Conservation (phyloP, 2,329 filamentous ascomycete genomes). For the Fonsecaea pedrosoi region DNA sequence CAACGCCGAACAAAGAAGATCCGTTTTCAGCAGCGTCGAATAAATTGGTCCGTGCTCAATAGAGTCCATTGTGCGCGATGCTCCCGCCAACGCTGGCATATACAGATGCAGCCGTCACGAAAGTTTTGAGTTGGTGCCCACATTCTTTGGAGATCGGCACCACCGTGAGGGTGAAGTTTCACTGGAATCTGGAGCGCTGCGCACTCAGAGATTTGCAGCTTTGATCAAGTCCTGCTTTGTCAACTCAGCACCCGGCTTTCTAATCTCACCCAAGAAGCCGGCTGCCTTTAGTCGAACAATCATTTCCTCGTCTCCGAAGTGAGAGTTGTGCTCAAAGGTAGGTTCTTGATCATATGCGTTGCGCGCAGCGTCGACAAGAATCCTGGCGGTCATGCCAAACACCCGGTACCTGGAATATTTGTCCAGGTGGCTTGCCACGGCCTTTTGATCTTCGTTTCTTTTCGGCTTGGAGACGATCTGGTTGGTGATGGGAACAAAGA, state of each 20-base stretch:
- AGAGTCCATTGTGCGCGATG: constrained; percentile 22
- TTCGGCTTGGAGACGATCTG: constrained; percentile 70
- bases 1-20: constrained; percentile 22
- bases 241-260: constrained; percentile 59
- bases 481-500: constrained; percentile 80
- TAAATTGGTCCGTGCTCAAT: neutral
- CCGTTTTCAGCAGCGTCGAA: constrained; percentile 23
- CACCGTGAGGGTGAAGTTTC: neutral
- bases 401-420: constrained; percentile 73
- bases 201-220: constrained; percentile 53
- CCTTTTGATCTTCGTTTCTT: constrained; percentile 52
- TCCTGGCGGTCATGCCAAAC: constrained; percentile 93
- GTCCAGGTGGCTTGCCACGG: constrained; percentile 50
- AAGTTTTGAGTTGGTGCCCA: constrained; percentile 20
- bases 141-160: constrained; percentile 27
- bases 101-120: constrained; percentile 3
- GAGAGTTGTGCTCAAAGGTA: constrained; percentile 76
- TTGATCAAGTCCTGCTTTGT: constrained; percentile 59
- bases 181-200: constrained; percentile 11
- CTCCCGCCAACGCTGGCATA: constrained; percentile 1
- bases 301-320: constrained; percentile 71
- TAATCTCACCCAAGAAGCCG: constrained; percentile 62
- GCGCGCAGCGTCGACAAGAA: constrained; percentile 84
- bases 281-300: constrained; percentile 63
- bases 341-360: constrained; percentile 83